Base-by-base conservation (phyloP, 768 basidiomycete genomes). In the Terana coerulea region DNA sequence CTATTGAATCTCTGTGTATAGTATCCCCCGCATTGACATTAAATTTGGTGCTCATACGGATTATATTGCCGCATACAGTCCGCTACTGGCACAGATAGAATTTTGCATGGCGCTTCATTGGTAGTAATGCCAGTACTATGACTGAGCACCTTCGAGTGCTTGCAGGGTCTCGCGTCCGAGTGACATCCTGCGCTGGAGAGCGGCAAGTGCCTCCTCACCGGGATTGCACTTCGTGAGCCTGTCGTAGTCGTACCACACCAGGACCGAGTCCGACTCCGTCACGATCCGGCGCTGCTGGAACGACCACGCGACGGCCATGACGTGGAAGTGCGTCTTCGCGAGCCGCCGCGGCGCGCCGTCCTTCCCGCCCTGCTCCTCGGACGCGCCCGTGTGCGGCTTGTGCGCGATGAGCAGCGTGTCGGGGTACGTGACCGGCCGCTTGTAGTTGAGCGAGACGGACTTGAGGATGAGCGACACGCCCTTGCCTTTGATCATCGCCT, bases 171-270 rank as follows among this genome's bases (percentile, higher is more conserved):
- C 47, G 6, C 39, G 22, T 7, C 26, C 51, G 19, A 52, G 41
- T 12, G 36, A 12, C 55, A 66, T 67, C 44, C 67, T 53, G 29
- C 60, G 51, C 21, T 61, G 44, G n/a, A 70, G 39, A 6, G 68
- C 69, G 29, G 69, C 67, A 61, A 71, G 69, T 3, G 69, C 66
- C 30, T 72, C 71, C 51, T 80, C 75, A 0, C 79, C 81, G 5
- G 86, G 85, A 58, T 77, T 75, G 53, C 78, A 80, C 65, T 86
- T 89, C 65, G 67, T 74, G 47, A 86, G 72, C 15, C 57, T 71
- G 50, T 86, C 83, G 56, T 90, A 89, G 63, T 90, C 83, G 54
- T 88, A 90, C 88, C 88, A 90, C 8, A 88, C 87, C 17, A 86
- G 61, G 3, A 76, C 73, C 51, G 83, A 79, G 57, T 81, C 79